A percentile compares a stretch with the other conserved stretches of the same genome.
phyloP scores from a whole-genome alignment of 257 asterid genomes.

The Solanum verrucosum region DNA sequence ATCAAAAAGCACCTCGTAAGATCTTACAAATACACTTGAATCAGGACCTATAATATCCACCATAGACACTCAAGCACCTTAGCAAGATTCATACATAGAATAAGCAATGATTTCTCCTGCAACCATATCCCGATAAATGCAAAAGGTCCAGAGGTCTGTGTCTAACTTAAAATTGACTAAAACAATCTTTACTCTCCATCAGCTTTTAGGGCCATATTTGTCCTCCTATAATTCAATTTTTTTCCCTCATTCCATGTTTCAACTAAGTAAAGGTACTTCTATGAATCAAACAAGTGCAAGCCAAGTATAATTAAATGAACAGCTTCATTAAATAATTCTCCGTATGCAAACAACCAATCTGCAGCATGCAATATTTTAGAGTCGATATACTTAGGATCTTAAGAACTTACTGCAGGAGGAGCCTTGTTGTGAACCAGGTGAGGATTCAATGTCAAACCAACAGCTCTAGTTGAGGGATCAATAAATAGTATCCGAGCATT shows the following conservation, averaged over 20 bases:
- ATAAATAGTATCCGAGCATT: conserved; percentile 92
- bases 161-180: not conserved
- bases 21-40: not conserved
- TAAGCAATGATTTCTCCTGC: not conserved
- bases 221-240: not conserved
- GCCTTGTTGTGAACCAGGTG: conserved; percentile 67
- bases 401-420: conserved; percentile 68
- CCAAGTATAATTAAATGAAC: not conserved
- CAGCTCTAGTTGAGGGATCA: conserved; percentile 92
- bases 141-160: not conserved
- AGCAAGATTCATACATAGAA: not conserved
- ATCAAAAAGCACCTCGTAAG: not conserved
- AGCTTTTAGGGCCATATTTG: not conserved
- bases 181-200: not conserved
- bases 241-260: not conserved
- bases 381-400: not conserved
- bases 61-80: not conserved
- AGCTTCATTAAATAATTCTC: not conserved
- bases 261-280: not conserved
- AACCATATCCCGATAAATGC: not conserved
- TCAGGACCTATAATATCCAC: not conserved
- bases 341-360: not conserved
- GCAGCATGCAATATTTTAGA: not conserved
- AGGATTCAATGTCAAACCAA: conserved; percentile 89
- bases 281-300: not conserved